Evolutionary conservation across 1,139 yeast genomes (phyloP).

Genomic region (Meyerozyma athensensis): DNA sequence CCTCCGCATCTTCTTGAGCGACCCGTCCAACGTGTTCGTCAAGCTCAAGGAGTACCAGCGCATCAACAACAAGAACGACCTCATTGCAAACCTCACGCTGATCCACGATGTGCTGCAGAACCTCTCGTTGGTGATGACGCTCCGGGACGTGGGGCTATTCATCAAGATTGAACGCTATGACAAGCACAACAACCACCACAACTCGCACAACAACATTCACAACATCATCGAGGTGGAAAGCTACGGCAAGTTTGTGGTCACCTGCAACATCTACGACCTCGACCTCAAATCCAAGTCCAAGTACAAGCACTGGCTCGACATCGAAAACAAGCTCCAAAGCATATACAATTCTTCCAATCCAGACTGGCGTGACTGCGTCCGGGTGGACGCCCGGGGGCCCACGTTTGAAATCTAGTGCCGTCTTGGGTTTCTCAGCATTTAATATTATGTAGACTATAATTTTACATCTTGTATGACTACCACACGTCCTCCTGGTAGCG

Average conservation of each 20-base stretch:
- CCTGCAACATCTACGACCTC: conserved; percentile 41
- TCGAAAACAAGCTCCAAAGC: conserved; percentile 30
- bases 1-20: conserved; percentile 23
- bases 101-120: conserved; percentile 41
- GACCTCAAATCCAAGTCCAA: conserved; percentile 40
- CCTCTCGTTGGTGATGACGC: conserved; percentile 47
- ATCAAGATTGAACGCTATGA: conserved; percentile 36
- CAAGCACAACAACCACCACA: conserved; percentile 25
- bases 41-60: conserved; percentile 34
- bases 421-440: conserved; percentile 1
- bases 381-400: conserved; percentile 4
- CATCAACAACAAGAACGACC: conserved; percentile 30
- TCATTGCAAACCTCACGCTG: conserved; percentile 29
- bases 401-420: background rate
- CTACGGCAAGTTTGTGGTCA: conserved; percentile 26
- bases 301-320: conserved; percentile 39
- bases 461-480: conserved; percentile 31
- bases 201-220: conserved; percentile 30
- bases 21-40: conserved; percentile 34
- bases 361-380: conserved; percentile 34
- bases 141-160: conserved; percentile 53
- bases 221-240: conserved; percentile 26
- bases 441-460: conserved; percentile 1
- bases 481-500: conserved; percentile 97
- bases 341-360: conserved; percentile 35